Base-by-base conservation (phyloP, 2,329 filamentous ascomycete species). In the Aspergillaceae sp. region DNA sequence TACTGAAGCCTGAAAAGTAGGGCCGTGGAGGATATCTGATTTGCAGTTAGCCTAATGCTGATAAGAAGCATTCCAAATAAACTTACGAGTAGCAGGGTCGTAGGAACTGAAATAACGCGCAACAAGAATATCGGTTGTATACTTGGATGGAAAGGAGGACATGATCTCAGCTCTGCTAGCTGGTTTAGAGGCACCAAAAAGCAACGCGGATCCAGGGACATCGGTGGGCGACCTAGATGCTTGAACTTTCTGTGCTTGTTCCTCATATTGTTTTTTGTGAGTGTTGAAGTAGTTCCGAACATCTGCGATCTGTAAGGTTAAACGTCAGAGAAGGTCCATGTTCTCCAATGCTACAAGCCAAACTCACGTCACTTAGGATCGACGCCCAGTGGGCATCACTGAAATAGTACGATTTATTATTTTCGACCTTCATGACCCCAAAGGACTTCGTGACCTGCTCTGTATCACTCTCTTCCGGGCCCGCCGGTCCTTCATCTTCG, bases 101-200 rank as follows among this genome's bases (percentile, higher is more conserved):
- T 80, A 81, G 29, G 86, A 91, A 62, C 91, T 91, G 73, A 97
- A 96, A 62, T 94, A 98, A 49, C 91, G 82, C 51, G 84, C 83
- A 50, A 95, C 85, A 11, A 97, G 74, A 27, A 87, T 83, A 58
- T 95, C 81, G n/a, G 92, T 84, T 27, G 82, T 85, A 34, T 86
- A 82, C 61, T 89, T 91, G 0, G 84, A 76, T 1, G 92, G 92
- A 37, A 97, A 77, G 42, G 84, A 82, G 29, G 83, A 79, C 51
- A 94, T 78, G 7, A 97, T 75, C 59, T 97, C 91, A 11, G 78
- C 71, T 56, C 87, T 85, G 36, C 82, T 82, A 8, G 84, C 82
- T 7, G 83, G 78, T 42, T 83, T 74, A 52, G 76, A 75, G 2
- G 83, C 82, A 44, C 86, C 87, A 51, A 94, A 84, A 7, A 97